phyloP scores from a whole-genome alignment of 495 filamentous ascomycete species.

The Talaromyces wortmannii region DNA sequence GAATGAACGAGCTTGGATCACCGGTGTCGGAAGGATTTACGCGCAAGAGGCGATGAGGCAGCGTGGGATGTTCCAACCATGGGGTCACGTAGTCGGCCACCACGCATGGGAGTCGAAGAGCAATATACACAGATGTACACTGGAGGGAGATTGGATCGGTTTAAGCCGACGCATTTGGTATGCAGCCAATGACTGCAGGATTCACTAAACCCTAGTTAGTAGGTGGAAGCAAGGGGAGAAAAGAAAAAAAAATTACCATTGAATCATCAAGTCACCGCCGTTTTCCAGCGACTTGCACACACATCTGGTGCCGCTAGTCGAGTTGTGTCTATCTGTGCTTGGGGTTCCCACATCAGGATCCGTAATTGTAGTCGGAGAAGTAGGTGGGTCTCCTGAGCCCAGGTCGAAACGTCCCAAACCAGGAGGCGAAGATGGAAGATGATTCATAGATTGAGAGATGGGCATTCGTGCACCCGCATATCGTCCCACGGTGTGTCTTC shows the following conservation, averaged over 20 bases:
- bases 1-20: constrained; percentile 7
- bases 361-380: constrained; percentile 62
- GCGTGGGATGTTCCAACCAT: constrained; percentile 34
- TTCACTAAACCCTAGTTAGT: constrained; percentile 47
- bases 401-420: constrained; percentile 31
- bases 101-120: constrained; percentile 64
- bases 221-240: not conserved
- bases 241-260: constrained; percentile 53
- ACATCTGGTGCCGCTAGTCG: constrained; percentile 60
- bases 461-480: constrained; percentile 25
- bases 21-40: constrained; percentile 53
- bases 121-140: constrained; percentile 82
- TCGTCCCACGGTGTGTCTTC: constrained; percentile 35
- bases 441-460: constrained; percentile 25
- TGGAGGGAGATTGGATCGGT: constrained; percentile 53
- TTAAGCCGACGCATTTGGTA: constrained; percentile 68
- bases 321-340: constrained; percentile 49
- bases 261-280: constrained; percentile 69
- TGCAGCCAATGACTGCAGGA: constrained; percentile 86
- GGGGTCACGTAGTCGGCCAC: constrained; percentile 53
- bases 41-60: constrained; percentile 55
- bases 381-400: constrained; percentile 29
- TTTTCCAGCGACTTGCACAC: constrained; percentile 62
- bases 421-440: constrained; percentile 40
- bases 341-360: constrained; percentile 63